Percentiles rank a stretch among this genome's conserved stretches.
phyloP scores from a whole-genome alignment of 106 monocot genomes.

The Allium fistulosum region DNA sequence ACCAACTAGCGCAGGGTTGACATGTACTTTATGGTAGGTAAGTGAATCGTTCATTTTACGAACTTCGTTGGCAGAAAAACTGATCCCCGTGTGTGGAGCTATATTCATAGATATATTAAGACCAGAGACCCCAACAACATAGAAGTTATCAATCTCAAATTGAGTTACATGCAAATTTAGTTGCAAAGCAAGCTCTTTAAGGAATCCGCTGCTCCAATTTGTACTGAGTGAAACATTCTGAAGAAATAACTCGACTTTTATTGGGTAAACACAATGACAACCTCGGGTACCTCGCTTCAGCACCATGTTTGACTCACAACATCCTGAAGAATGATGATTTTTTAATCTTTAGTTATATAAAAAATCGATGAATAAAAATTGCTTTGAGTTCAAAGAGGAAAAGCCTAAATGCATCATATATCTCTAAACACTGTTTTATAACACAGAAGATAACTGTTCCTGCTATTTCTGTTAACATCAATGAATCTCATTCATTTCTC shows the following conservation, averaged over 20 bases:
- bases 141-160: conserved; percentile 89
- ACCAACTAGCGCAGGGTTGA: conserved; percentile 67
- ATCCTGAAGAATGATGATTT: conserved; percentile 31
- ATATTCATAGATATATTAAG: conserved; percentile 92
- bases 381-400: too few relatives aligned
- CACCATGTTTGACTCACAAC: conserved; percentile 80
- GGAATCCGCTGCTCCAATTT: conserved; percentile 84
- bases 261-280: conserved; percentile 89
- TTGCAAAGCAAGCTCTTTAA: conserved; percentile 74
- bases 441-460: too few relatives aligned
- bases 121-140: conserved; percentile 85
- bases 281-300: conserved; percentile 48
- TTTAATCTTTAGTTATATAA: too few relatives aligned
- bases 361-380: too few relatives aligned
- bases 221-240: conserved; percentile 74
- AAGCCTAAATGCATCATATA: too few relatives aligned
- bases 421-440: too few relatives aligned
- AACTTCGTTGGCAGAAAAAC: conserved; percentile 61
- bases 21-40: conserved; percentile 37
- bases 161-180: conserved; percentile 60
- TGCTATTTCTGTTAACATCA: too few relatives aligned
- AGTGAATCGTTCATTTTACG: conserved; percentile 52
- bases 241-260: conserved; percentile 74
- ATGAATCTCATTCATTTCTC: too few relatives aligned
- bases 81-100: conserved; percentile 65